These are phyloP conservation scores for Silene uniflora DNA, from an alignment of 148 eudicot species.

Conservation along the genomic window DNA sequence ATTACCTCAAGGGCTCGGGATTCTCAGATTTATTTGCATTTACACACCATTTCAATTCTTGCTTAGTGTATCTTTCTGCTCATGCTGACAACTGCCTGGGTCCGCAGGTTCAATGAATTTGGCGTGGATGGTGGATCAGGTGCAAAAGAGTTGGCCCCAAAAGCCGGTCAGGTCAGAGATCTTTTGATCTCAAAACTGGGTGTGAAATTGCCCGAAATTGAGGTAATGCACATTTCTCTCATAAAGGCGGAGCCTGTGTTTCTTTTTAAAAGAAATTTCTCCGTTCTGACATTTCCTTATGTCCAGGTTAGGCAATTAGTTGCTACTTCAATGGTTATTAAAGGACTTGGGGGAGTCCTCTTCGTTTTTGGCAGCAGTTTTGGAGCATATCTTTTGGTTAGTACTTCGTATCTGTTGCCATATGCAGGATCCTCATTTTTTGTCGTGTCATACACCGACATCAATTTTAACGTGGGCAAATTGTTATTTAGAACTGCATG, in stretches of 20 bases:
- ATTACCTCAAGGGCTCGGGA: no score
- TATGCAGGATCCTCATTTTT: neutral
- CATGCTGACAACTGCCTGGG: neutral
- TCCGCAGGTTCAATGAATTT: slow-evolving; percentile 69
- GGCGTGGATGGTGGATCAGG: slow-evolving; percentile 79
- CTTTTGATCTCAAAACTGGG: slow-evolving; percentile 42
- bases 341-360: slow-evolving; percentile 67
- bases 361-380: slow-evolving; percentile 70
- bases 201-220: slow-evolving; percentile 36
- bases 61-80: no score
- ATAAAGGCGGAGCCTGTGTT: neutral
- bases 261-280: neutral
- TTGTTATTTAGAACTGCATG: neutral
- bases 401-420: neutral
- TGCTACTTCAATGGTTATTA: slow-evolving; percentile 47
- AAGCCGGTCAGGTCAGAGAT: slow-evolving; percentile 35
- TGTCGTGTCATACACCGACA: neutral
- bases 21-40: no score
- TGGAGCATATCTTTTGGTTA: slow-evolving; percentile 78
- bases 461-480: neutral
- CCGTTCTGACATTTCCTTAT: neutral
- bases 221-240: slow-evolving; percentile 33
- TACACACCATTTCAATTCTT: no score
- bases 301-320: slow-evolving; percentile 58
- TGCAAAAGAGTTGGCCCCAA: slow-evolving; percentile 57